Base-by-base conservation (phyloP, 2,329 filamentous ascomycete species). In the Bipolaris gigantea region DNA sequence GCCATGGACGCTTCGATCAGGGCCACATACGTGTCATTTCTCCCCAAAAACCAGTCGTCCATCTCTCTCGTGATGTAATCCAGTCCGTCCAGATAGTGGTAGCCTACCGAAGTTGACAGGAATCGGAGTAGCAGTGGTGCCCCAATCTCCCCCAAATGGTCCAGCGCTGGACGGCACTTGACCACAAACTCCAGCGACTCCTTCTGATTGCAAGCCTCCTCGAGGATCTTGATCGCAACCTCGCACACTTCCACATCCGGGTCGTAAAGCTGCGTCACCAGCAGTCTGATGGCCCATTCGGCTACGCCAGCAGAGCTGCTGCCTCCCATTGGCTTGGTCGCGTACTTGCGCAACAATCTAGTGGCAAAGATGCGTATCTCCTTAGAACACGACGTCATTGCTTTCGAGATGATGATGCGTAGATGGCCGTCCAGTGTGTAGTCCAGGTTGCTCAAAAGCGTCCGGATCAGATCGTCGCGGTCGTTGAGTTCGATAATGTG, bases 31-130 rank as follows among this genome's bases (percentile, higher is more conserved):
- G 87, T 88, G 72, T 99, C 93, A 70, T 99, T 99, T 40, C 94
- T 87, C 13, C 94, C 94, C 16, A 99, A 81, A 70, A 97, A 99
- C 94, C 94, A 99, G 76, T 99, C 95, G 64, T 99, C 94, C 94
- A 99, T 99, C 73, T 99, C 95, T 71, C 96, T 94, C 57, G 92
- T 97, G 74, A 99, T 99, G 72, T 99, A 99, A 77, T 99, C 95
- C 39, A 99, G 80, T 0, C 92, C 94, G 70, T 97, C 92, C 5
- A 99, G 82, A 74, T 99, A 99, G 74, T 97, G 92, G 70, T 99
- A 99, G 45, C 94, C 94, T 53, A 97, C 93, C 2, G 92, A 97
- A 0, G 93, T 97, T 0, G 92, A 97, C 49, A 99, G 75, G 74
- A 99, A 99, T 36, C 94, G 88, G 47, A 99, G 80, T 4, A 99